These are phyloP conservation scores for Clausena lansium DNA, from an alignment of 345 rosid species.

Conservation along the genomic window DNA sequence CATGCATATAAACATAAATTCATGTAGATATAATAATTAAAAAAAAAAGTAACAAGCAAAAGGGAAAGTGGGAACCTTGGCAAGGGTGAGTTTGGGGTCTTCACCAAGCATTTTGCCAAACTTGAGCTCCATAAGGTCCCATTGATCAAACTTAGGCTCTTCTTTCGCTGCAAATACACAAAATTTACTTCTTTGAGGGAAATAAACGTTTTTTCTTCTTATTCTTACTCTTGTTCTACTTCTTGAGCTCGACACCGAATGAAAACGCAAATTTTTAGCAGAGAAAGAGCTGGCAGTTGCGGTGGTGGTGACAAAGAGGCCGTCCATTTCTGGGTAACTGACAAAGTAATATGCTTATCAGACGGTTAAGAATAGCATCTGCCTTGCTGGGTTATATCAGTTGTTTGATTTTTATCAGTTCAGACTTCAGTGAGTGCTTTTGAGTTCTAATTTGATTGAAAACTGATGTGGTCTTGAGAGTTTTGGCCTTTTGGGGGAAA, in stretches of 20 bases:
- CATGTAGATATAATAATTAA: background rate
- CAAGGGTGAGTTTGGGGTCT: slow-evolving; percentile 90
- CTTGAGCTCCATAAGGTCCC: slow-evolving; percentile 94
- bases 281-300: slow-evolving; percentile 24
- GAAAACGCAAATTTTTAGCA: slow-evolving; percentile 19
- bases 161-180: slow-evolving; percentile 54
- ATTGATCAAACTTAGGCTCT: slow-evolving; percentile 57
- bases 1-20: background rate
- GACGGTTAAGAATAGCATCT: background rate
- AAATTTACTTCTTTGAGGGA: slow-evolving; percentile 31
- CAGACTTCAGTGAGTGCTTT: background rate
- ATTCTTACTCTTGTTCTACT: slow-evolving; percentile 17
- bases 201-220: slow-evolving; percentile 14
- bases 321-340: slow-evolving; percentile 45
- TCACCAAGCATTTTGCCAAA: slow-evolving; percentile 82
- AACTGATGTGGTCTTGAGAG: background rate
- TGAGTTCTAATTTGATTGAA: background rate
- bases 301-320: slow-evolving; percentile 44
- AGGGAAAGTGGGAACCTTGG: slow-evolving; percentile 54
- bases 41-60: background rate
- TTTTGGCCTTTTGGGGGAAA: too few species aligned
- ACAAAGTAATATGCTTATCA: background rate
- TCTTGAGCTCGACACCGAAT: slow-evolving; percentile 15
- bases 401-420: background rate
- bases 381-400: background rate